Evolutionary conservation across 2,329 filamentous ascomycete species (phyloP), one percentile per base, ranked within the genome.

Genomic region (Aspergillus nomiae): DNA sequence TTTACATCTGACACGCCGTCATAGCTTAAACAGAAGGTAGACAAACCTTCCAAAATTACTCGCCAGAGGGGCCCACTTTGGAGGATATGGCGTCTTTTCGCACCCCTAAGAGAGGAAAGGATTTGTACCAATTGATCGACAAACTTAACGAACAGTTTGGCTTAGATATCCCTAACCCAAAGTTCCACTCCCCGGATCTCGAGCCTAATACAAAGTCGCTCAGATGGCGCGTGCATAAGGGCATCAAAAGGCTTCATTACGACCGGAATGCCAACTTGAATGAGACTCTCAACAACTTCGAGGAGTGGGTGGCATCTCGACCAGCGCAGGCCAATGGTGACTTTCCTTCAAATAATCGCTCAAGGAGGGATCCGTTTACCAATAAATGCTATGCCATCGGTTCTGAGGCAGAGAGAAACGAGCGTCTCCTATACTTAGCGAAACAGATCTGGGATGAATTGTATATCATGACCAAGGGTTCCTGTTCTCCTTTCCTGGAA

Each of bases 131-230:
- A 10, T 62, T 75, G 11, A 73, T 80, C 54, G 64, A 75, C 32
- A 34, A 58, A 4, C 67, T 81, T 45, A 81, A 80, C 65, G 58
- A 69, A 3, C 63, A 68, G 36, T 81, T 74, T 65, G 69, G 68
- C 2, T 67, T 80, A 2, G 69, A 76, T 16, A 74, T 80, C 8
- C 74, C 74, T 2, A 71, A 71, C 48, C 69, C 67, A 1, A 58
- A 45, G 1, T 48, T 65, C 14, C 66, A 59, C 38, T 73, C 71
- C 0, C 73, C 72, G 0, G 63, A 65, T 0, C 55, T 58, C 0
- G 66, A 66, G 1, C 45, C 55, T 0, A 58, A 67, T 3, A 59
- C 69, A 4, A 65, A 59, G 6, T 63, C 71, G 0, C 58, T 71
- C 7, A 65, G 64, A 5, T 70, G 69, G 65, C 68, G 68, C 58